Evolutionary conservation across 331 rosid genomes (phyloP).

Genomic region (Quercus lobata): DNA sequence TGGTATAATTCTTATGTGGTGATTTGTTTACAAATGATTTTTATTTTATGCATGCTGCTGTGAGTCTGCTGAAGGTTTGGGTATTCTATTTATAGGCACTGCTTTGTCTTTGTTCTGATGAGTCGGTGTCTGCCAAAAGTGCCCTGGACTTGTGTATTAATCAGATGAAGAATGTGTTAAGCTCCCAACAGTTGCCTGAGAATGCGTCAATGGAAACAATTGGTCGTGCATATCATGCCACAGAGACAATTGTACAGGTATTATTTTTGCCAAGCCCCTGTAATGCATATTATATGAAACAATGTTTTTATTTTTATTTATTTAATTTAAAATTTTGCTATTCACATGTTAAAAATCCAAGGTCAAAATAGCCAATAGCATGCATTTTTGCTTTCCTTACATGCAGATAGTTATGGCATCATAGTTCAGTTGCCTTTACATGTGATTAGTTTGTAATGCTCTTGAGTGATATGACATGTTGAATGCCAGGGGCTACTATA

Average conservation of each 20-base stretch:
- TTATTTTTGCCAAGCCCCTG: conserved; percentile 6
- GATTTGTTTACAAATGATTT: background rate
- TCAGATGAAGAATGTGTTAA: conserved; percentile 90
- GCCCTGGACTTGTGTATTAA: conserved; percentile 90
- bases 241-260: conserved; percentile 98
- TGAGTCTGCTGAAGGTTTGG: conserved; percentile 30
- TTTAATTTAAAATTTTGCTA: background rate
- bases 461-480: conserved; percentile 8
- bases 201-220: conserved; percentile 91
- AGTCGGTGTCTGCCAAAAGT: conserved; percentile 72
- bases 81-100: conserved; percentile 60
- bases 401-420: background rate
- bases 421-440: conserved; percentile 19
- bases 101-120: conserved; percentile 92
- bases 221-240: conserved; percentile 95
- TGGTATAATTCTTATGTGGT: background rate
- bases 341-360: background rate
- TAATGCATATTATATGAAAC: background rate
- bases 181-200: conserved; percentile 84
- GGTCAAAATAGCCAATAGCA: background rate
- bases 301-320: background rate
- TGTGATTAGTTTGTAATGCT: conserved; percentile 15
- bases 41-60: conserved; percentile 12
- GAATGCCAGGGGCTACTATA: conserved; percentile 73
- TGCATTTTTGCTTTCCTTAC: background rate